Evolutionary conservation across 106 monocot genomes (phyloP), one percentile per base, ranked within the genome.

Genomic region (Apostasia shenzhenica): DNA sequence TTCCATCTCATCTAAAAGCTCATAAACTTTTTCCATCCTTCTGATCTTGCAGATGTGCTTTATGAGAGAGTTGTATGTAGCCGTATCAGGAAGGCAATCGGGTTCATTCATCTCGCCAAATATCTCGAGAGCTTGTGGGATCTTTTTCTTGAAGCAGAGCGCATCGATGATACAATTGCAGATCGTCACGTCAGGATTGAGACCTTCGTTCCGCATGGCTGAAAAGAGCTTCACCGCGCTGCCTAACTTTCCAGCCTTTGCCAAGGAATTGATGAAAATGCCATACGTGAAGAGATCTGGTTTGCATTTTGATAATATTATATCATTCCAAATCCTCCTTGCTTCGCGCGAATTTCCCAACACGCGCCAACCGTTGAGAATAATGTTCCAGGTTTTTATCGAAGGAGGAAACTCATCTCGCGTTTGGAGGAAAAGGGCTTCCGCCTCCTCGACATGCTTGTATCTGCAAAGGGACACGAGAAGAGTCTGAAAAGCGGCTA

Each of bases 361-460:
- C 8, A 94, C 89, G 57, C 89, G 90, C 94, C 94, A 94, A 12
- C 94, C 94, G 72, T 90, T 89, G 39, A 94, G 90, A 11, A 94
- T 85, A 14, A 94, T 94, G 62, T 94, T 94, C 75, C 82, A 70
- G 72, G 76, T 94, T 78, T 81, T 86, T 76, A 87, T 84, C 51
- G 73, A 86, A 13, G 83, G 82, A 41, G 89, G 87, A 41, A 87
- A 90, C 60, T 94, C 90, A 46, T 79, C 54, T 61, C 81, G 72
- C 67, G 84, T 94, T 73, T 81, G 48, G 26, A 78, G 65, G 47
- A 94, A 94, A 50, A 94, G 89, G 13, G 82, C 70, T 67, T 94
- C 94, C 3, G 90, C 94, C 49, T 90, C 94, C 66, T 94, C 94
- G 41, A 94, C 94, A 72, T 94, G 94, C 68, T 94, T 94, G 72